Conservation (phyloP, 1,284 basidiomycete genomes). For the Microbotryum violaceum region DNA sequence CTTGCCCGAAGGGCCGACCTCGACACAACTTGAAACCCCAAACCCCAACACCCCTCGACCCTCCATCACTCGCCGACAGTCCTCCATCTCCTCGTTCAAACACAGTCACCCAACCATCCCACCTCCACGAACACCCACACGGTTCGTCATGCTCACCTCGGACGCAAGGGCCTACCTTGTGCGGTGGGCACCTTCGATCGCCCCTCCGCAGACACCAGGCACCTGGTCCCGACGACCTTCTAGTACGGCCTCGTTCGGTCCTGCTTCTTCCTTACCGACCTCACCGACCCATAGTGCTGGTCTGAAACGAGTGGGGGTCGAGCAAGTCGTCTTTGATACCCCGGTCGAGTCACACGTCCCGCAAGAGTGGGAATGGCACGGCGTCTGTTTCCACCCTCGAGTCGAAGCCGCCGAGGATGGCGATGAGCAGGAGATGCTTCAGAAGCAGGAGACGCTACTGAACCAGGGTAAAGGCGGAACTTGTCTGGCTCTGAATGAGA, state of each 20-base stretch:
- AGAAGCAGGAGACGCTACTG: conserved; percentile 16
- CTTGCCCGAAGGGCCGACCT: background rate
- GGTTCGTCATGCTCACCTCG: conserved; percentile 40
- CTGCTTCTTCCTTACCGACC: background rate
- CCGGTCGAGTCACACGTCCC: conserved; percentile 6
- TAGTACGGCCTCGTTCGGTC: background rate
- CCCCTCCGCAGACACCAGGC: conserved; percentile 1
- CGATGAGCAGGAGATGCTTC: background rate
- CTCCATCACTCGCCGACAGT: background rate
- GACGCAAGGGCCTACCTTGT: conserved; percentile 44
- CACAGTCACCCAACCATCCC: conserved; percentile 1
- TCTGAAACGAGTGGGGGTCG: background rate
- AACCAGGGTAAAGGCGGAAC: conserved; percentile 21
- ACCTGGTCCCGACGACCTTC: conserved; percentile 1
- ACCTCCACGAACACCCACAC: conserved; percentile 34
- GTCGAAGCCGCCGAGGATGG: too few relatives aligned
- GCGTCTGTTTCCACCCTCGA: conserved; percentile 45
- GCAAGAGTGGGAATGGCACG: conserved; percentile 58
- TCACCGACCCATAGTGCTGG: conserved; percentile 2
- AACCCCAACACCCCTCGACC: background rate
- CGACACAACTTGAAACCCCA: background rate
- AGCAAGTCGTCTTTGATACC: background rate
- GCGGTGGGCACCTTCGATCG: conserved; percentile 32
- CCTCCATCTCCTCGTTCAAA: too few relatives aligned
- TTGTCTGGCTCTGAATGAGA: conserved; percentile 6